phyloP scores from a whole-genome alignment of 2,329 filamentous ascomycete genomes.

The Verticillium dahliae region DNA sequence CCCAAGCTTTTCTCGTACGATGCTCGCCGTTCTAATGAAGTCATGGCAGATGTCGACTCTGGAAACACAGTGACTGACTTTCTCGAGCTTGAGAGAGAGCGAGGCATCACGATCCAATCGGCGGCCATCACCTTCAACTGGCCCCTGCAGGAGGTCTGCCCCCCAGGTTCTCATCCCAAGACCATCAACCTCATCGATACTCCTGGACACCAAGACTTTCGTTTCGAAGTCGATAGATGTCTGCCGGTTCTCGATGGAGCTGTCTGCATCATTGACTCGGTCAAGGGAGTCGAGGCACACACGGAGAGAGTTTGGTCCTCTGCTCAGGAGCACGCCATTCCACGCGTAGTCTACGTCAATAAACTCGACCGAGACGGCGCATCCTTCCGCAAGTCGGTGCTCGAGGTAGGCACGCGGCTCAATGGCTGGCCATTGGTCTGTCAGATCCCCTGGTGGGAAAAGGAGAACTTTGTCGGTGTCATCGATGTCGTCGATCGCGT shows the following conservation, averaged over 20 bases:
- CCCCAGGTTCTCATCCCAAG: constrained; percentile 30
- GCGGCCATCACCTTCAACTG: constrained; percentile 93
- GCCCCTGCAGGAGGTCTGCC: constrained; percentile 54
- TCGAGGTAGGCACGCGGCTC: constrained; percentile 75
- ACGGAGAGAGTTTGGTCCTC: constrained; percentile 96
- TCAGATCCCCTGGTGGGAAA: constrained; percentile 91
- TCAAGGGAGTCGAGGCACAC: constrained; percentile 92
- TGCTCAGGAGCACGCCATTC: constrained; percentile 78
- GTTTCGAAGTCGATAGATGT: constrained; percentile 91
- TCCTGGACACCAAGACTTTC: constrained; percentile 93
- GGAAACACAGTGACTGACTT: constrained; percentile 98
- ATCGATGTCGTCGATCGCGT: constrained; percentile 75
- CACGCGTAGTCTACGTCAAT: constrained; percentile 71
- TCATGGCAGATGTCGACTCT: constrained; percentile 72
- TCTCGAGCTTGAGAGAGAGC: constrained; percentile 80
- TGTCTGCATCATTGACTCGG: constrained; percentile 87
- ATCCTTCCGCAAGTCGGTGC: constrained; percentile 75
- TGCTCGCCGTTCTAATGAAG: not conserved
- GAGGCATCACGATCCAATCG: constrained; percentile 96
- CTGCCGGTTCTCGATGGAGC: constrained; percentile 82
- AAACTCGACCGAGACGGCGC: constrained; percentile 75
- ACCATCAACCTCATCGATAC: constrained; percentile 93
- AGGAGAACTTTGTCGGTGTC: constrained; percentile 73
- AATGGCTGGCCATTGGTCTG: constrained; percentile 84
- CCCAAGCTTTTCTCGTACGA: constrained; percentile 2